Conservation (phyloP, 2,329 filamentous ascomycete genomes). For the Aureobasidium musti region DNA sequence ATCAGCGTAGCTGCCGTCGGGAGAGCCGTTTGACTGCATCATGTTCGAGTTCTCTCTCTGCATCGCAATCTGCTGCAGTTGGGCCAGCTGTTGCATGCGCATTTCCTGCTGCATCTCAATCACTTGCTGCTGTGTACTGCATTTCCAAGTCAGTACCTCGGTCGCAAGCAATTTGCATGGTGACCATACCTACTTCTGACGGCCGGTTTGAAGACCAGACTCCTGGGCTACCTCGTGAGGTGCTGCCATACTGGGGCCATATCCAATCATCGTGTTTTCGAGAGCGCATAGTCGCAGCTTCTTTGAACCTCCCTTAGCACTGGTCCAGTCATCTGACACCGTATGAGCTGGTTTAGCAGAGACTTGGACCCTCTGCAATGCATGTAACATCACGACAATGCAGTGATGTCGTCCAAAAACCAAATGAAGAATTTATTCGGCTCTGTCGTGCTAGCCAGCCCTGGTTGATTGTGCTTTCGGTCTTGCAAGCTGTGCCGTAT, state of each 20-base stretch:
- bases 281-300: too few relatives aligned
- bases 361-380: too few relatives aligned
- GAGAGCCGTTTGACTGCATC: conserved; percentile 77
- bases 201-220: conserved; percentile 76
- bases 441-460: too few relatives aligned
- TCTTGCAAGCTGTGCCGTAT: too few relatives aligned
- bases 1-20: conserved; percentile 71
- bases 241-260: conserved; percentile 61
- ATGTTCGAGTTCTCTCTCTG: conserved; percentile 83
- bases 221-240: conserved; percentile 65
- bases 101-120: conserved; percentile 71
- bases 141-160: conserved; percentile 1
- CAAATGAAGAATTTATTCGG: too few relatives aligned
- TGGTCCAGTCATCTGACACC: too few relatives aligned
- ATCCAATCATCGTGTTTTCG: too few relatives aligned
- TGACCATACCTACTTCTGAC: conserved; percentile 62
- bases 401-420: too few relatives aligned
- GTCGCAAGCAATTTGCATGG: neutral
- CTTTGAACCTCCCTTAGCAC: too few relatives aligned
- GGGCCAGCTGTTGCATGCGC: conserved; percentile 53
- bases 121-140: conserved; percentile 38
- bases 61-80: conserved; percentile 75
- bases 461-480: too few relatives aligned
- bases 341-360: too few relatives aligned
- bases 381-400: too few relatives aligned